phyloP scores from a whole-genome alignment of 2,329 filamentous ascomycete genomes.

The Penicillium verrucosum region DNA sequence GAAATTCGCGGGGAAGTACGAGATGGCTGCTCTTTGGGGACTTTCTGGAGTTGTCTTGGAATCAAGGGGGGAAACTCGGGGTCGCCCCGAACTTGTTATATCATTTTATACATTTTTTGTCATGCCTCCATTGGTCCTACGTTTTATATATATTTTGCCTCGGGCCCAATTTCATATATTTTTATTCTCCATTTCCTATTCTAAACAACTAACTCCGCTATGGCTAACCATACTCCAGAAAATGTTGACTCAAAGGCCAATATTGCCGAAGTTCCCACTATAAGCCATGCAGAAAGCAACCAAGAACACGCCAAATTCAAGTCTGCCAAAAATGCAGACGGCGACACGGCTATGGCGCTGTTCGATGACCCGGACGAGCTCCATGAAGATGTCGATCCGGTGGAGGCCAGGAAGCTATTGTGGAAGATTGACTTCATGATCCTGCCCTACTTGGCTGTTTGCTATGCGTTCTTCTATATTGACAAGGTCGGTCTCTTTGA shows the following conservation, averaged over 20 bases:
- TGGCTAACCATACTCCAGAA: slow-evolving; percentile 12
- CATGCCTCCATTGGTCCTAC: too few species aligned
- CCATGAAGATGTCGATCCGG: slow-evolving; percentile 46
- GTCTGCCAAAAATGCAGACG: slow-evolving; percentile 34
- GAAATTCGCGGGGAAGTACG: slow-evolving; percentile 3
- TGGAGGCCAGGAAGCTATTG: slow-evolving; percentile 48
- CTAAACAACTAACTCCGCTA: not conserved
- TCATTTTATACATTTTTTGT: not conserved
- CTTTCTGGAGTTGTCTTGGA: not conserved
- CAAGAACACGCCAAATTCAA: slow-evolving; percentile 27
- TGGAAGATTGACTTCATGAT: slow-evolving; percentile 60
- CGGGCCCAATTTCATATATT: not conserved
- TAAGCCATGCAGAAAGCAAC: slow-evolving; percentile 30
- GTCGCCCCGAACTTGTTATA: not conserved
- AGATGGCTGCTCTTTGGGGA: not conserved
- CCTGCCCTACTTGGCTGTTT: slow-evolving; percentile 54
- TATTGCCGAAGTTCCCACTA: slow-evolving; percentile 22
- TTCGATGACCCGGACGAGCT: slow-evolving; percentile 50
- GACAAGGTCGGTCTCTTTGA: slow-evolving; percentile 32
- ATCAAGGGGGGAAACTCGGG: not conserved
- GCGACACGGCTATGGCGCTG: slow-evolving; percentile 52
- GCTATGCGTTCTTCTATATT: slow-evolving; percentile 55
- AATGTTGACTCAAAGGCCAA: slow-evolving; percentile 22
- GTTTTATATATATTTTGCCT: not conserved
- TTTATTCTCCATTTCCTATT: not conserved